Evolutionary conservation across 805 yeast genomes (phyloP), one percentile per base, ranked within the genome.

Genomic region (Schwanniomyces sp.): DNA sequence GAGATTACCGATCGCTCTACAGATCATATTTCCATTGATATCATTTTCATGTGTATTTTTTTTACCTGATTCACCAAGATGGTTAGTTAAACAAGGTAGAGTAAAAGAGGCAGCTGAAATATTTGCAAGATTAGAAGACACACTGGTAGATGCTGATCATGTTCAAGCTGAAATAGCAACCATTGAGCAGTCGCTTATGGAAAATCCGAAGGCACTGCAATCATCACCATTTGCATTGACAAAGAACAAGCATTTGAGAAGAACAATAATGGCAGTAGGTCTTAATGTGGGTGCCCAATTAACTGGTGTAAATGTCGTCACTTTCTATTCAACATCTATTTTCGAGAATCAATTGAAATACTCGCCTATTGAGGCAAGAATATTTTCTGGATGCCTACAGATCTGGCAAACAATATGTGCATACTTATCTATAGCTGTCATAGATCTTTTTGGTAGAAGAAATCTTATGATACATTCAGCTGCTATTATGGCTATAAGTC

Each of bases 31-130:
- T 43, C 58, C 64, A 9, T 47, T 61, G n/a, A 47, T 21, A n/a
- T 30, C 34, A 30, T 50, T 4, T 47, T 56, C 34, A 81, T 81
- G 2, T 21, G 24, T 21, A 5, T 21, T 21, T 5, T 21, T 21
- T 21, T 21, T 21, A 17, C 79, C 79, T 1, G 79, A 75, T 43
- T 72, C 78, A 8, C 80, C 80, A 9, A 74, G 76, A 75, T 74
- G 70, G 72, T 59, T 73, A 44, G 67, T 67, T 28, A 71, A 64
- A 49, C 62, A 63, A 29, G 73, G 72, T 11, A 55, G 56, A 43
- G 36, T 51, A 18, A 61, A 51, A 2, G 71, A 72, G 14, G 77
- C 78, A 27, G 64, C 24, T 21, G 24, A 21, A 21, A 21, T 21
- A 21, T 21, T 21, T 21, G 24, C 24, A 21, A 21, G 24, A 21